phyloP scores from a whole-genome alignment of 164 flowering plant species.

The Stephania japonica region DNA sequence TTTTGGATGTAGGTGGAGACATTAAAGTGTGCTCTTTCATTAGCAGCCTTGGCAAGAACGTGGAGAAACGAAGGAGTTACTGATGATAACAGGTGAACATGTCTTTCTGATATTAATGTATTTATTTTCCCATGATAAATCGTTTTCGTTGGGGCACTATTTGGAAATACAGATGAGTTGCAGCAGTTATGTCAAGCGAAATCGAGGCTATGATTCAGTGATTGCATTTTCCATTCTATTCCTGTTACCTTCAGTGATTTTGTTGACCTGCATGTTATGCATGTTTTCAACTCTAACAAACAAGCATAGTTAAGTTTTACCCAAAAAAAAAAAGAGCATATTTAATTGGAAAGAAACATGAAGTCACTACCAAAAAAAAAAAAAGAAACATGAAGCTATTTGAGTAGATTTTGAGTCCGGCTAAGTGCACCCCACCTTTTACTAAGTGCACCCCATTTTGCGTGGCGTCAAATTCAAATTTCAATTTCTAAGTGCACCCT shows the following conservation, averaged over 20 bases:
- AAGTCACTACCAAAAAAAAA: too few relatives aligned
- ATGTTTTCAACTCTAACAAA: background rate
- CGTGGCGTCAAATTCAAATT: too few relatives aligned
- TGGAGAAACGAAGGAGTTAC: slow-evolving; percentile 86
- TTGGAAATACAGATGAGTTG: background rate
- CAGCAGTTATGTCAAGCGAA: background rate
- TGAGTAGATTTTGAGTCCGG: too few relatives aligned
- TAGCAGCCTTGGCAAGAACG: slow-evolving; percentile 61
- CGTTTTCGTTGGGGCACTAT: background rate
- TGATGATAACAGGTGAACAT: slow-evolving; percentile 73
- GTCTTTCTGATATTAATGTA: background rate
- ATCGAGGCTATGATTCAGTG: background rate
- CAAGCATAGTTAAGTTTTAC: background rate
- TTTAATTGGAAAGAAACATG: background rate
- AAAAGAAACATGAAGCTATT: too few relatives aligned
- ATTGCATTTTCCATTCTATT: background rate
- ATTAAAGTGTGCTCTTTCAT: slow-evolving; percentile 80
- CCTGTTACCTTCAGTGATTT: too few relatives aligned
- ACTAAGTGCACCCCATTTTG: too few relatives aligned
- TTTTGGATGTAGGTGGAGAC: slow-evolving; percentile 64
- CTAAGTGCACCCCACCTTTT: too few relatives aligned
- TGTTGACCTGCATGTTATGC: background rate
- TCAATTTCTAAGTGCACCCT: too few relatives aligned
- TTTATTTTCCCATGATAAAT: background rate
- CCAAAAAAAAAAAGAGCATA: too few relatives aligned